Evolutionary conservation across 2,329 filamentous ascomycete genomes (phyloP), one percentile per base, ranked within the genome.

Genomic region (Botrytis sinoallii): DNA sequence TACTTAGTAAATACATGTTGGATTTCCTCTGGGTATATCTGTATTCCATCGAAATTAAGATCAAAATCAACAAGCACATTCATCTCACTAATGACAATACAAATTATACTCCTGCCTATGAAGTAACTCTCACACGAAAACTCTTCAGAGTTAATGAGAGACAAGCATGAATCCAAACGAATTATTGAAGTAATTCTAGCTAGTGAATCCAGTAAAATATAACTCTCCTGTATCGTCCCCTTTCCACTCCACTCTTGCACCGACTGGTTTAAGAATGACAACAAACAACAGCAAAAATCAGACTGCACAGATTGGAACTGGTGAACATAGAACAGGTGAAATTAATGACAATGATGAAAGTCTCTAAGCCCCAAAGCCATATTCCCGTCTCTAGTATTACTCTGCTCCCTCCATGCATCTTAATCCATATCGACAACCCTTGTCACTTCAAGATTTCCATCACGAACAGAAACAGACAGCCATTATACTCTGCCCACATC

Each of bases 271-370:
- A 16, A 55, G 16, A 55, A 16, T n/a, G 4, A 16, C n/a, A 57
- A 57, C 16, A 18, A 57, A 57, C n/a, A 57, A 57, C 1, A 2
- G n/a, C 10, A 18, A 18, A 16, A 1, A 57, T 18, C 16, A 57
- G 14, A 29, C 16, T 0, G 16, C 3, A 8, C 4, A 4, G n/a
- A 29, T 32, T 3, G 3, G 0, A 14, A 9, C 1, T 4, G 16
- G 7, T 29, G 52, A 18, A 29, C 18, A 57, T 32, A 57, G 14
- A 57, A 29, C 3, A 57, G 14, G 8, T 29, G n/a, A 32, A 8
- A 29, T 8, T 18, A 18, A 16, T 29, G n/a, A 32, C 52, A 57
- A 29, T 3, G 14, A 9, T 5, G 7, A 6, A 29, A 18, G 5
- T 25, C 52, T n/a, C 25, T 9, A 3, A 44, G 25, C 7, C 12